Percentiles rank a stretch among this genome's conserved stretches.
Conservation (phyloP, 495 filamentous ascomycete genomes). For the Podospora pseudocomata region DNA sequence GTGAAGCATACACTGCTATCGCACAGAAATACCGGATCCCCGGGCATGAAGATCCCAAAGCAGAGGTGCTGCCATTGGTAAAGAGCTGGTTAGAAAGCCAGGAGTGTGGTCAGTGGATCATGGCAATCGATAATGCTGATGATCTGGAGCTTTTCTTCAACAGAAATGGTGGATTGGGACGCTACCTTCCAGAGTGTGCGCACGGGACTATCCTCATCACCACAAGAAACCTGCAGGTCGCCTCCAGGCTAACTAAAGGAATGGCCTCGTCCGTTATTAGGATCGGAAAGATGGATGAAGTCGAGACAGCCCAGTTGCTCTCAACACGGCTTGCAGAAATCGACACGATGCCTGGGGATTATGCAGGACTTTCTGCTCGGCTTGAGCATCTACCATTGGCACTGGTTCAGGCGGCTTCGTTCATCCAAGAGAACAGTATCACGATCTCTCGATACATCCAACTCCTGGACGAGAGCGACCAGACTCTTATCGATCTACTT, state of each 20-base stretch:
- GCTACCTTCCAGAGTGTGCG: constrained; percentile 30
- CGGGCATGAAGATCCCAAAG: constrained; percentile 31
- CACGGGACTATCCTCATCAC: constrained; percentile 41
- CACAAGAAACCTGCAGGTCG: constrained; percentile 35
- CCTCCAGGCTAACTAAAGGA: constrained; percentile 22
- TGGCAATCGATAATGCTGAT: constrained; percentile 53
- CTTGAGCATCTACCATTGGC: constrained; percentile 47
- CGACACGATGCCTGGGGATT: neutral
- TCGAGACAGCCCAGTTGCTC: constrained; percentile 26
- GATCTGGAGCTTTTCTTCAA: constrained; percentile 36
- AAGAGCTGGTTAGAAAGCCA: constrained; percentile 37
- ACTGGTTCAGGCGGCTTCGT: constrained; percentile 47
- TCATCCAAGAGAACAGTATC: constrained; percentile 42
- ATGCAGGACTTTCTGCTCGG: constrained; percentile 32
- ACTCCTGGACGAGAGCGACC: constrained; percentile 28
- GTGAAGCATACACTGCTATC: constrained; percentile 41
- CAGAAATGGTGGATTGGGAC: neutral
- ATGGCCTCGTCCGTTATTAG: constrained; percentile 11
- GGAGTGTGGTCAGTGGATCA: constrained; percentile 41
- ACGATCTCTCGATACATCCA: constrained; percentile 32
- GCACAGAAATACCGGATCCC: constrained; percentile 33
- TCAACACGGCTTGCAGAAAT: constrained; percentile 7
- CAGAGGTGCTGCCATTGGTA: constrained; percentile 35
- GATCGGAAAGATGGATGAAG: constrained; percentile 35
- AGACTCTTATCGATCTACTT: constrained; percentile 27